Percentiles rank a stretch among this genome's conserved stretches.
Conservation (phyloP, 1,139 yeast species). For the Debaryomyces sp. region DNA sequence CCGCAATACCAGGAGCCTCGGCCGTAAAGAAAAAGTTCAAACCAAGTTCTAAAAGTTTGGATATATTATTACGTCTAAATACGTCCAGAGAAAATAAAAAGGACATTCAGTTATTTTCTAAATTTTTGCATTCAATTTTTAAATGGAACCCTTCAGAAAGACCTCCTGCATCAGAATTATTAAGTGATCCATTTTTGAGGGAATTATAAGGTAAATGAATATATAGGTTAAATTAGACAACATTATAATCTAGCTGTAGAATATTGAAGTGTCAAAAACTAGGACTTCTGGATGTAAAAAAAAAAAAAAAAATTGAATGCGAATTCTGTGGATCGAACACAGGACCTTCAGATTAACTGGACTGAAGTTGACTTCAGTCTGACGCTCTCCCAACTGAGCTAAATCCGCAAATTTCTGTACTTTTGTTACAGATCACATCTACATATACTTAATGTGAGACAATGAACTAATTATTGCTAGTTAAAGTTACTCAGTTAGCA, state of each 20-base stretch:
- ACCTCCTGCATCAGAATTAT: constrained; percentile 43
- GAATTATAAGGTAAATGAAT: not conserved
- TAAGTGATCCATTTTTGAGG: constrained; percentile 34
- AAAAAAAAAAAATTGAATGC: constrained; percentile 31
- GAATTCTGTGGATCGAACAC: constrained; percentile 60
- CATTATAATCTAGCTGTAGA: not conserved
- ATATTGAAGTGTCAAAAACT: not conserved
- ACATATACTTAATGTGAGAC: too few species aligned
- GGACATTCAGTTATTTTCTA: constrained; percentile 20
- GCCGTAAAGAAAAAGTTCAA: constrained; percentile 27
- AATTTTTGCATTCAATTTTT: constrained; percentile 44
- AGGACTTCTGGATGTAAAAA: too few species aligned
- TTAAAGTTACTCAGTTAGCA: too few species aligned
- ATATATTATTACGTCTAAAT: constrained; percentile 43
- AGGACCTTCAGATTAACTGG: constrained; percentile 55
- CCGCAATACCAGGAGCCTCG: constrained; percentile 14
- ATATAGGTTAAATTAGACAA: not conserved
- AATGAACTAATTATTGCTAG: too few species aligned
- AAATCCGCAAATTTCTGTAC: constrained; percentile 28
- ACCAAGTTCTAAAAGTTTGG: constrained; percentile 38
- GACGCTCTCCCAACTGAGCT: constrained; percentile 63
- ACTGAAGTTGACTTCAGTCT: constrained; percentile 49
- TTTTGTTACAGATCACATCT: too few species aligned
- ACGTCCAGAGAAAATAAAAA: constrained; percentile 27
- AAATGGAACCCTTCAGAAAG: constrained; percentile 60